A percentile compares a stretch with the other conserved stretches of the same genome.
Conservation (phyloP, 768 basidiomycete genomes). For the Naganishia randhawae region DNA sequence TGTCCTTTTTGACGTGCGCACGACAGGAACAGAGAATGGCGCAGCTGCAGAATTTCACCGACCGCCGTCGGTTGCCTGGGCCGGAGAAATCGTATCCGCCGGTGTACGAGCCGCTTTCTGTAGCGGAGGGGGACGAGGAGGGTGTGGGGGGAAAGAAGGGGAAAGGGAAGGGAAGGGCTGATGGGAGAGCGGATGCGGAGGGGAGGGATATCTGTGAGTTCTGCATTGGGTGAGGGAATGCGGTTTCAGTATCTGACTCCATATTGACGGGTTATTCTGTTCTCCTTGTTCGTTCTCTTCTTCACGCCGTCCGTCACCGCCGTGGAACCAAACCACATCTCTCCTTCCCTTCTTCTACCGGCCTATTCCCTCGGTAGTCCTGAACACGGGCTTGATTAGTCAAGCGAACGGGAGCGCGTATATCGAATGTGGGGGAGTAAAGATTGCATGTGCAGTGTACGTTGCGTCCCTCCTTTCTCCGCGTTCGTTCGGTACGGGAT, state of each 20-base stretch:
- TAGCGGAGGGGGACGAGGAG: no score
- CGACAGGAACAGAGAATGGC: no score
- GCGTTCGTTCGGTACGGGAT: no score
- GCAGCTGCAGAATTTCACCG: constrained; percentile 1
- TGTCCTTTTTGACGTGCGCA: no score
- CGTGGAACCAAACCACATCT: no score
- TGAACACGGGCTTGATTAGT: constrained; percentile 81
- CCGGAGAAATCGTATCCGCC: constrained; percentile 11
- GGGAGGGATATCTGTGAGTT: constrained; percentile 11
- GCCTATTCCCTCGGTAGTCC: constrained; percentile 66
- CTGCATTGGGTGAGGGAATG: no score
- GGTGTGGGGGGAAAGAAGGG: no score
- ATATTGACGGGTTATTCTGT: no score
- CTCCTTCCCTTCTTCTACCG: no score
- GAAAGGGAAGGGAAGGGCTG: constrained; percentile 9
- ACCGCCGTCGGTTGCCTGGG: constrained; percentile 7
- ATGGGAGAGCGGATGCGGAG: neutral
- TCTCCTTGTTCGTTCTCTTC: no score
- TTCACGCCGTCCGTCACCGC: no score
- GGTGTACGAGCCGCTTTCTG: neutral
- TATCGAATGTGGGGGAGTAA: constrained; percentile 80
- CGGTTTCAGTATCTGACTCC: no score
- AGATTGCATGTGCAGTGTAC: constrained; percentile 94
- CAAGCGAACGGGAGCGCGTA: constrained; percentile 97
- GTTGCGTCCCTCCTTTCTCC: constrained; percentile 43